Evolutionary conservation across 495 filamentous ascomycete genomes (phyloP).

Genomic region (Aspergillus indologenus): DNA sequence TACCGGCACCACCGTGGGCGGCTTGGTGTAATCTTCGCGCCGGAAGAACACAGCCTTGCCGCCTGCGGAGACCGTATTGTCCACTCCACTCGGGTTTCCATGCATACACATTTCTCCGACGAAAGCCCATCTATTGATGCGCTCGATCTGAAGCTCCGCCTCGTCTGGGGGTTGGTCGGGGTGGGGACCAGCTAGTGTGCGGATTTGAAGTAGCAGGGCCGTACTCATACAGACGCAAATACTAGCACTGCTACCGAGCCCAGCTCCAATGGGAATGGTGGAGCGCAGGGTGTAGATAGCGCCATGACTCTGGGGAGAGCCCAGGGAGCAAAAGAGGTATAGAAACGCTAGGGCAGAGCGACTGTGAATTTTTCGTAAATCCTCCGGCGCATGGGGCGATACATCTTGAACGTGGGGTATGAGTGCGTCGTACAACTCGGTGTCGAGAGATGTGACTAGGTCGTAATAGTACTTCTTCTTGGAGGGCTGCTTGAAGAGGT

Average conservation of each 20-base stretch:
- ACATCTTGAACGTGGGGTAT: slow-evolving; percentile 70
- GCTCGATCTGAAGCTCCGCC: slow-evolving; percentile 78
- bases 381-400: slow-evolving; percentile 58
- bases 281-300: slow-evolving; percentile 90
- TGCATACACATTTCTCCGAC: slow-evolving; percentile 97
- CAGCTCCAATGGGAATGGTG: slow-evolving; percentile 89
- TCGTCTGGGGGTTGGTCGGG: slow-evolving; percentile 81
- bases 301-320: slow-evolving; percentile 69
- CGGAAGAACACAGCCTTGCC: slow-evolving; percentile 93
- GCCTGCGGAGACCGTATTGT: slow-evolving; percentile 93
- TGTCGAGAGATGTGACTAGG: slow-evolving; percentile 78
- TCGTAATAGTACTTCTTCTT: slow-evolving; percentile 95
- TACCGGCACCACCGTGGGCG: slow-evolving; percentile 72
- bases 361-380: slow-evolving; percentile 74
- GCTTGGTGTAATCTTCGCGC: slow-evolving; percentile 70
- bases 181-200: slow-evolving; percentile 82
- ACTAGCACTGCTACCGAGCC: slow-evolving; percentile 88
- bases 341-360: slow-evolving; percentile 79
- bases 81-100: slow-evolving; percentile 91
- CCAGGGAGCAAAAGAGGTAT: slow-evolving; percentile 88
- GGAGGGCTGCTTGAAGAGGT: slow-evolving; percentile 65
- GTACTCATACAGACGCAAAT: slow-evolving; percentile 86
- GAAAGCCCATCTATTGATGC: slow-evolving; percentile 96
- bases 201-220: slow-evolving; percentile 83
- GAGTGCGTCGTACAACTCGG: slow-evolving; percentile 71